phyloP scores from a whole-genome alignment of 1,139 yeast genomes.

The Suhomyces wounanorum region DNA sequence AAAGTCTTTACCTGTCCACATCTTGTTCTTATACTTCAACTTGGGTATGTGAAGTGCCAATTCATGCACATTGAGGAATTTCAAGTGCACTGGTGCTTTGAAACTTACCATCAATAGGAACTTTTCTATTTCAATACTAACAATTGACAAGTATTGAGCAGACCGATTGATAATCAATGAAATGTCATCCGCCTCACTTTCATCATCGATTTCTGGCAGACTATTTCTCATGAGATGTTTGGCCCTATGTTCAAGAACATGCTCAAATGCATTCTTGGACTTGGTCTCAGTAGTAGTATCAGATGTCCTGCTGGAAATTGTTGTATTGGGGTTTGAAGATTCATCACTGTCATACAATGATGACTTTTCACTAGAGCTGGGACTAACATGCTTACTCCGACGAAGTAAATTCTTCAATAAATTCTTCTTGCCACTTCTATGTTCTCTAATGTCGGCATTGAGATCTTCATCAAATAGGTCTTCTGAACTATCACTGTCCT shows the following conservation, averaged over 20 bases:
- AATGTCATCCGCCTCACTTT: constrained; percentile 40
- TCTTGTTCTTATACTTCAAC: constrained; percentile 62
- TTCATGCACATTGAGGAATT: constrained; percentile 71
- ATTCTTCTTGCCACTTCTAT: constrained; percentile 8
- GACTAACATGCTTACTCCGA: not conserved
- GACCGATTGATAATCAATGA: constrained; percentile 66
- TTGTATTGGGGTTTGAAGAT: constrained; percentile 5
- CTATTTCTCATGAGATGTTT: not conserved
- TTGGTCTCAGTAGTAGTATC: not conserved
- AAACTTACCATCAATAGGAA: constrained; percentile 67
- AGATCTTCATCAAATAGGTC: not conserved
- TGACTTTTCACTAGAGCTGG: constrained; percentile 8
- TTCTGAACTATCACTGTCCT: constrained; percentile 7
- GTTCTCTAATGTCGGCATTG: constrained; percentile 11
- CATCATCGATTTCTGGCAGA: constrained; percentile 17
- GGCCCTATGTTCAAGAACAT: constrained; percentile 2
- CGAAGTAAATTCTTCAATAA: constrained; percentile 4
- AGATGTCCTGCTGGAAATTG: constrained; percentile 5
- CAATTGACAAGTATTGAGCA: constrained; percentile 63
- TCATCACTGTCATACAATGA: constrained; percentile 4
- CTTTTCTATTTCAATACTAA: constrained; percentile 55
- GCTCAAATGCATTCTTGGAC: constrained; percentile 3
- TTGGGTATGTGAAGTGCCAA: constrained; percentile 65
- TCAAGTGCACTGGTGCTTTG: constrained; percentile 69
- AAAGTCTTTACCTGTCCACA: constrained; percentile 81